Evolutionary conservation across 257 asterid genomes (phyloP).

Genomic region (Gentiana straminea): DNA sequence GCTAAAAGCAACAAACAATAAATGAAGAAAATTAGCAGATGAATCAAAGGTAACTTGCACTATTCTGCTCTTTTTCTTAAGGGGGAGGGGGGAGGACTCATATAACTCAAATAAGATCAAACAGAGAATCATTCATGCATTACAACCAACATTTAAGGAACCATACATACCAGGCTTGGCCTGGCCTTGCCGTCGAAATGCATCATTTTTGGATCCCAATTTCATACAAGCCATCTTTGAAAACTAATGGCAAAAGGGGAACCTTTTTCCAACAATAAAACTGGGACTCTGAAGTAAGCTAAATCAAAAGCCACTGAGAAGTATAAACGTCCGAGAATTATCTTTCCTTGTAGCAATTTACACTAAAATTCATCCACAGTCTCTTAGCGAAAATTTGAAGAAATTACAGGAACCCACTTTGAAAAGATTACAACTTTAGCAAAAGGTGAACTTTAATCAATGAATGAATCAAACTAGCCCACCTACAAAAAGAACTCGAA

Average conservation of each 20-base stretch:
- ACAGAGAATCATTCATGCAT: too few relatives aligned
- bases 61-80: background rate
- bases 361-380: background rate
- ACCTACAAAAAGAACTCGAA: constrained; percentile 18
- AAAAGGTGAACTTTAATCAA: constrained; percentile 9
- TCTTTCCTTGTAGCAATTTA: constrained; percentile 6
- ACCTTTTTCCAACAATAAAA: constrained; percentile 3
- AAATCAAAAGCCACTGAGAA: background rate
- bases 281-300: background rate
- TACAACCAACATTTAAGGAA: background rate
- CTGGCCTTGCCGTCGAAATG: constrained; percentile 82
- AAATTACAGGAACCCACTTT: constrained; percentile 15
- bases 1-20: too few relatives aligned
- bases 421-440: constrained; percentile 9
- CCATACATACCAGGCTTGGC: constrained; percentile 45
- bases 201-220: constrained; percentile 91
- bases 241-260: constrained; percentile 5
- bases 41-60: too few relatives aligned
- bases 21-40: too few relatives aligned
- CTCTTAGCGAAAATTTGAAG: constrained; percentile 1
- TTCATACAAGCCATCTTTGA: constrained; percentile 88
- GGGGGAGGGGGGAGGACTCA: background rate
- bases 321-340: constrained; percentile 6
- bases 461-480: constrained; percentile 2
- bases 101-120: too few relatives aligned